These are phyloP conservation scores for Talaromyces piceae DNA, from an alignment of 2,329 filamentous ascomycete genomes.

Conservation along the genomic window DNA sequence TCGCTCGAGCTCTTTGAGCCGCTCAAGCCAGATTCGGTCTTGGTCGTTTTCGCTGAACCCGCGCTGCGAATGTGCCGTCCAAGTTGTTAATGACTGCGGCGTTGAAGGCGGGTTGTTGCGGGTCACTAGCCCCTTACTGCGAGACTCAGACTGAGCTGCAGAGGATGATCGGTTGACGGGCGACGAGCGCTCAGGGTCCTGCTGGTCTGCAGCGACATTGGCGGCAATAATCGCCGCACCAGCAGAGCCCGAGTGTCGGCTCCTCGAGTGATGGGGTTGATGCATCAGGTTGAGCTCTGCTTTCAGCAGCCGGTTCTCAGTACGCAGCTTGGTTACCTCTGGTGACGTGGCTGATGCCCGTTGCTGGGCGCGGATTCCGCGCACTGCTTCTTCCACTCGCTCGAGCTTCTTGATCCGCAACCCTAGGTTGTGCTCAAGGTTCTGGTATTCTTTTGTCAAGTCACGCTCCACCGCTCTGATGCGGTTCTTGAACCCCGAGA, in stretches of 20 bases:
- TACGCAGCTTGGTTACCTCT: slow-evolving; percentile 52
- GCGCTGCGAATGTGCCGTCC: slow-evolving; percentile 18
- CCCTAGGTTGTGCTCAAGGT: slow-evolving; percentile 73
- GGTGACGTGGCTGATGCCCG: slow-evolving; percentile 33
- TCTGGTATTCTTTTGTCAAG: slow-evolving; percentile 84
- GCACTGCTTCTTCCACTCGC: slow-evolving; percentile 70
- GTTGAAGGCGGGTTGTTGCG: slow-evolving; percentile 23
- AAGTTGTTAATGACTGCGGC: slow-evolving; percentile 25
- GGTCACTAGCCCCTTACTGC: slow-evolving; percentile 14
- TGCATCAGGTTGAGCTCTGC: slow-evolving; percentile 61
- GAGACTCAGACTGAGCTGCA: slow-evolving; percentile 23
- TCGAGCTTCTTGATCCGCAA: slow-evolving; percentile 78
- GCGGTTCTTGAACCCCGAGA: slow-evolving; percentile 68
- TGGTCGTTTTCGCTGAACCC: slow-evolving; percentile 41
- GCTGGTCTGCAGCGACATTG: slow-evolving; percentile 2
- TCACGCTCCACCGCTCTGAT: slow-evolving; percentile 83
- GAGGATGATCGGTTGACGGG: slow-evolving; percentile 4
- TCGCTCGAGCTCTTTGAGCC: slow-evolving; percentile 79
- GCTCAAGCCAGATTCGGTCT: slow-evolving; percentile 68
- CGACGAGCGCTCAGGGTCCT: slow-evolving; percentile 2
- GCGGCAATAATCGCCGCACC: not conserved
- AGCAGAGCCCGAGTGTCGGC: slow-evolving; percentile 31
- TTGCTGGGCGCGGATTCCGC: slow-evolving; percentile 45
- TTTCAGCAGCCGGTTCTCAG: slow-evolving; percentile 54
- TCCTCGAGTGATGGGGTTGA: slow-evolving; percentile 57